These are phyloP conservation scores for Powellomyces hirtus DNA, from an alignment of 192 early-diverging fungal species.

Conservation along the genomic window DNA sequence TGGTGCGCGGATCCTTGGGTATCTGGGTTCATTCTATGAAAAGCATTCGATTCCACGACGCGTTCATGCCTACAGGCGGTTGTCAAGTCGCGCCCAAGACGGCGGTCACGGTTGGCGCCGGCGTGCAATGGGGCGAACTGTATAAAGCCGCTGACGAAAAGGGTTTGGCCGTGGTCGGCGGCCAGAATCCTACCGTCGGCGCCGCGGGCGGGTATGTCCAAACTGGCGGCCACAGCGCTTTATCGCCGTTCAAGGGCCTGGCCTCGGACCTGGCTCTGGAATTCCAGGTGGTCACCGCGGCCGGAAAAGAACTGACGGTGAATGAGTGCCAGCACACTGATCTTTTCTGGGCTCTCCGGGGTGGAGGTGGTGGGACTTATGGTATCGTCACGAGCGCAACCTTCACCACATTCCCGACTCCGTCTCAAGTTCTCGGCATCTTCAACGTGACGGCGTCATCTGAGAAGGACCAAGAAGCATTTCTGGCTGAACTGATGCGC, in stretches of 20 bases:
- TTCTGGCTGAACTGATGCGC: not conserved
- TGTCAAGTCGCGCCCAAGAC: not conserved
- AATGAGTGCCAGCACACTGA: constrained; percentile 43
- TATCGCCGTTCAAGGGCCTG: constrained; percentile 1
- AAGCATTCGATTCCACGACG: constrained; percentile 17
- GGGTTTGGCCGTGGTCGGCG: constrained; percentile 42
- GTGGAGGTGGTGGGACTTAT: constrained; percentile 44
- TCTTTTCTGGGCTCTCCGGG: constrained; percentile 61
- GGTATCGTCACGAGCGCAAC: constrained; percentile 22
- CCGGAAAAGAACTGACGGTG: constrained; percentile 37
- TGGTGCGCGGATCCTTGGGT: constrained; percentile 38
- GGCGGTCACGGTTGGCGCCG: constrained; percentile 41
- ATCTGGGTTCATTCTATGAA: constrained; percentile 49
- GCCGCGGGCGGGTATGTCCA: not conserved
- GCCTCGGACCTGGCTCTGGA: constrained; percentile 7
- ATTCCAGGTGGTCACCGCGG: constrained; percentile 49
- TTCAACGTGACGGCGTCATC: too few relatives aligned
- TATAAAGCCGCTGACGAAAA: constrained; percentile 34
- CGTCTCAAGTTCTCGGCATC: too few relatives aligned
- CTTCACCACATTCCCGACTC: not conserved
- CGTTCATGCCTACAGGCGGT: constrained; percentile 3
- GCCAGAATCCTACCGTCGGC: constrained; percentile 27
- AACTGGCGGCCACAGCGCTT: not conserved
- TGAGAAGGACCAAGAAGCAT: too few relatives aligned
- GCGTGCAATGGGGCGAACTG: constrained; percentile 39